Conservation (phyloP, 805 yeast species). For the Tetrapisispora arboricola region DNA sequence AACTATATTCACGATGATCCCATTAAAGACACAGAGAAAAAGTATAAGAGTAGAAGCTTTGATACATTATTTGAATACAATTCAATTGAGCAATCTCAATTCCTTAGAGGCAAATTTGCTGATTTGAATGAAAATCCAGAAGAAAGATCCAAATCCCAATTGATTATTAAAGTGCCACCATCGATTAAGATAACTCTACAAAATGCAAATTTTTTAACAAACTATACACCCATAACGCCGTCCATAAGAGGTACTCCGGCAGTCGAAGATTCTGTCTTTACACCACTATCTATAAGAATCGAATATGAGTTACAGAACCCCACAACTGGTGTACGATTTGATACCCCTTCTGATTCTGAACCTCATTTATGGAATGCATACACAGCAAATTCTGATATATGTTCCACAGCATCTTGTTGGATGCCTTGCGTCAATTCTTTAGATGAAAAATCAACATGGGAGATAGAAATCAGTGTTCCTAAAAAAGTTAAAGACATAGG, state of each 20-base stretch:
- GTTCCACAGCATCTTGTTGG: conserved; percentile 89
- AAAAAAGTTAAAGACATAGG: conserved; percentile 66
- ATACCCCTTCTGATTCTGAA: conserved; percentile 28
- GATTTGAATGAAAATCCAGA: conserved; percentile 24
- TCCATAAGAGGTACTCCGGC: conserved; percentile 33
- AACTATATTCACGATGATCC: conserved; percentile 27
- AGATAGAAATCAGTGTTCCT: conserved; percentile 76
- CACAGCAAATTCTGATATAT: conserved; percentile 69
- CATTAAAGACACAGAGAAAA: conserved; percentile 9
- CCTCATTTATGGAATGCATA: conserved; percentile 69
- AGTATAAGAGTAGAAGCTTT: conserved; percentile 5
- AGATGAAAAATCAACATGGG: conserved; percentile 89
- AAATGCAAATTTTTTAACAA: conserved; percentile 33
- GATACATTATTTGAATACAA: conserved; percentile 18
- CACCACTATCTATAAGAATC: conserved; percentile 64
- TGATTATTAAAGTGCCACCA: conserved; percentile 25
- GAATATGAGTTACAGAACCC: conserved; percentile 58
- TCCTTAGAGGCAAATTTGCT: conserved; percentile 23
- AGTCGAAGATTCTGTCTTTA: conserved; percentile 43
- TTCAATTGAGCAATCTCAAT: conserved; percentile 27
- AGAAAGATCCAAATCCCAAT: conserved; percentile 22
- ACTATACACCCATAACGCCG: conserved; percentile 32
- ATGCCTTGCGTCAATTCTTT: conserved; percentile 88
- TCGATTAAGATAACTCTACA: conserved; percentile 48
- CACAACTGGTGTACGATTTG: conserved; percentile 65